Evolutionary conservation across 169 alveolate species (phyloP), one percentile per base, ranked within the genome.

Genomic region (Plasmodium ovale): DNA sequence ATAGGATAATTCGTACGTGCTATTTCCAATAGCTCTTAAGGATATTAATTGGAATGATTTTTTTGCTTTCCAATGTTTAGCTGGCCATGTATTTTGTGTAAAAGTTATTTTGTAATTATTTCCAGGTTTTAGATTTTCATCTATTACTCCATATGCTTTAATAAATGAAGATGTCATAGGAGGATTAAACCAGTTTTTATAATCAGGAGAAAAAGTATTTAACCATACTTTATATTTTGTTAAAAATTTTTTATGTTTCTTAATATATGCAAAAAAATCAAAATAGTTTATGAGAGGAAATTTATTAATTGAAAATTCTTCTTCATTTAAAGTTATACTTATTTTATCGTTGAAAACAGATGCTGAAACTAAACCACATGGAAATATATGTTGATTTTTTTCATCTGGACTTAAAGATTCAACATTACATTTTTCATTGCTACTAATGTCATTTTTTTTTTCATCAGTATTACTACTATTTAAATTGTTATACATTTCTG

Each of bases 81-180:
- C 73, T 42, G 88, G 88, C 88, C 88, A 77, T 10, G 79, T 42
- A 49, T 77, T 77, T 23, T 77, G 88, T 31, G 58, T 44, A 31
- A 77, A 77, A n/a, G 62, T 51, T 23, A 77, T 42, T 77, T 77
- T 25, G 23, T 77, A 77, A 31, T 47, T 12, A 2, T 77, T 10
- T 14, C 88, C 88, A 0, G 79, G 65, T 47, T 62, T 10, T 14
- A 77, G 16, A 21, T 77, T 68, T 77, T 77, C 77, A 44, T 29
- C 27, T 27, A 77, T 77, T 0, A 77, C 74, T 10, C 88, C 88
- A 42, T 77, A 77, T 1, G 88, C 60, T 7, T 77, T 77, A 14
- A 77, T 77, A 42, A 77, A 77, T 12, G 88, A 77, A n/a, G 88
- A 77, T 29, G 88, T 77, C 88, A 77, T 60, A 39, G 88, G 88